Base-by-base conservation (phyloP, 208 protist genomes). In the Histomonas meleagridis region DNA sequence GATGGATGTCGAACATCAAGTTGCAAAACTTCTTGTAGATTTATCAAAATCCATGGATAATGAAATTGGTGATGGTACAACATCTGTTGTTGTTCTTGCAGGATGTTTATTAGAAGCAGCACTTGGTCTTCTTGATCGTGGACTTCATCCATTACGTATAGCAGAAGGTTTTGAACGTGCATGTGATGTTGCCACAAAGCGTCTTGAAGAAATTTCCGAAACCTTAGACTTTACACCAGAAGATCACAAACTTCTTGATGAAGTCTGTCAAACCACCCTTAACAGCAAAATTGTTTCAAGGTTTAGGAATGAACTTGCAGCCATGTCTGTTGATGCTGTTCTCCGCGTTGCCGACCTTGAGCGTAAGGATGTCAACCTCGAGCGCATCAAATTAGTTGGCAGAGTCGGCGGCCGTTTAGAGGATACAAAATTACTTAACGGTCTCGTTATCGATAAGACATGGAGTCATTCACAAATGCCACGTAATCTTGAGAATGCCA, bases 21-120 rank as follows among this genome's bases (percentile, higher is more conserved):
- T 99, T 72, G 98, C 97, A 40, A 98, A 99, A 95, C 95, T 99
- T 38, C 95, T 99, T 93, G 98, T 99, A 16, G 97, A 99, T 94
- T 96, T 99, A 51, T 99, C 97, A 92, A 97, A 99, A 93, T 99
- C 97, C 32, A 98, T 99, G 95, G 99, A 99, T 93, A 97, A 98
- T 55, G 98, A 99, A 95, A 99, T 99, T 93, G 99, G 99, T 81
- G 99, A 99, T 94, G 99, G 99, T 51, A 99, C 99, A 3, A 99
- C 99, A 18, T 98, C 98, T 70, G 98, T 95, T 14, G 95, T 96
- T 26, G 98, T 99, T 91, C 95, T 99, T 35, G 98, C 98, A 35
- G 98, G 99, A 72, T 96, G 98, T 23, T 95, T 99, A 16, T 94
- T 99, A 1, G 98, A 99, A 94, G 97, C 99, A 92, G 97, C 98